phyloP scores from a whole-genome alignment of 2,329 filamentous ascomycete genomes.

The Colletotrichum sp. region DNA sequence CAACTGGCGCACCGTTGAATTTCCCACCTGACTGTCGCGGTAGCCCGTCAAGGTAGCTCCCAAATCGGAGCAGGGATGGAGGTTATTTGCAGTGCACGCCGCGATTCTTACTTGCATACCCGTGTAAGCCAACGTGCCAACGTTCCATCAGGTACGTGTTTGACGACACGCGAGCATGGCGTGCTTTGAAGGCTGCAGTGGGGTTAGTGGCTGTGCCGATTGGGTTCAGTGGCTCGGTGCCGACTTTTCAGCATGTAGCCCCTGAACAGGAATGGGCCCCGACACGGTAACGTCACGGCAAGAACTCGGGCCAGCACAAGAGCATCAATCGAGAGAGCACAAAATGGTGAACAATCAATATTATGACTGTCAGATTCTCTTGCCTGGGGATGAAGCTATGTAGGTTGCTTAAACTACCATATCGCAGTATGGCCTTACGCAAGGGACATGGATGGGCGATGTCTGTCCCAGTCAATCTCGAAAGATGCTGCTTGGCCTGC shows the following conservation, averaged over 20 bases:
- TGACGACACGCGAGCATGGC: background rate
- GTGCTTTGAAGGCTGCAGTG: background rate
- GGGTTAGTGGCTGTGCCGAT: background rate
- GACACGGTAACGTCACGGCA: background rate
- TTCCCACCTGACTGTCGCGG: background rate
- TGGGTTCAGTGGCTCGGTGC: background rate
- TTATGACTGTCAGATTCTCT: background rate
- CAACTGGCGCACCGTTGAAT: background rate
- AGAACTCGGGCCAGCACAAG: background rate
- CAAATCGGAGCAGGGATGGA: background rate
- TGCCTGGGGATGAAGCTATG: background rate
- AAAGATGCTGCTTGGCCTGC: background rate
- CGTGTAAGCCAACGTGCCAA: background rate
- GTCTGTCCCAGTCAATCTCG: background rate
- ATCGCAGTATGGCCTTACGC: background rate
- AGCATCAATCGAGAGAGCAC: background rate
- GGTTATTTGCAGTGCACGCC: background rate
- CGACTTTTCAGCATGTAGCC: background rate
- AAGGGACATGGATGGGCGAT: background rate
- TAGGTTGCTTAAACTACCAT: background rate
- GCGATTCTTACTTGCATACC: background rate
- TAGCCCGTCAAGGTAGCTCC: background rate
- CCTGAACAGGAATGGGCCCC: background rate
- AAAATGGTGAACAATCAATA: background rate
- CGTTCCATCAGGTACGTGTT: too few relatives aligned